These are phyloP conservation scores for Mycena venus DNA, from an alignment of 768 basidiomycete genomes.

Conservation along the genomic window DNA sequence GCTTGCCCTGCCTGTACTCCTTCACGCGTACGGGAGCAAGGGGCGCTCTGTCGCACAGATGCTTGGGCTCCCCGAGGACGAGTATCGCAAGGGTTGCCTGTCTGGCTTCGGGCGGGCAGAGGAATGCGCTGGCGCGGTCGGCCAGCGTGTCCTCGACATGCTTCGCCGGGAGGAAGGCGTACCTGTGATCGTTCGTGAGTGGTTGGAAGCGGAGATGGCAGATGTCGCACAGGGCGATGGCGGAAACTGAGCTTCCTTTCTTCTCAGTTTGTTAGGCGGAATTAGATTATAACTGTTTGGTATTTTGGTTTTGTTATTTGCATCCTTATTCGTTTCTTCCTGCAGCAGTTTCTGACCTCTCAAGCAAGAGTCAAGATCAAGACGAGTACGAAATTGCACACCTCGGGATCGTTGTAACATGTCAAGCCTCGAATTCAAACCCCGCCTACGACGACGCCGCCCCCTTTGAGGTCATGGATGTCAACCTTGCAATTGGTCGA, in stretches of 20 bases:
- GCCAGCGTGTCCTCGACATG: constrained; percentile 66
- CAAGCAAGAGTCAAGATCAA: background rate
- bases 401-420: background rate
- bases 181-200: constrained; percentile 56
- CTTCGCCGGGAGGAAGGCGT: constrained; percentile 50
- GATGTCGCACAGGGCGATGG: constrained; percentile 26
- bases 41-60: constrained; percentile 63
- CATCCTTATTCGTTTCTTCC: constrained; percentile 1
- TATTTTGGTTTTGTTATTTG: constrained; percentile 17
- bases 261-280: constrained; percentile 5
- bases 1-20: constrained; percentile 77
- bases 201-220: constrained; percentile 63
- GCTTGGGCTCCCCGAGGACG: constrained; percentile 69
- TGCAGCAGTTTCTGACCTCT: background rate
- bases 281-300: constrained; percentile 12
- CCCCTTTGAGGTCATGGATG: background rate
- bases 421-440: background rate
- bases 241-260: constrained; percentile 14
- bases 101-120: constrained; percentile 85
- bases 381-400: background rate
- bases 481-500: background rate
- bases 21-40: constrained; percentile 60
- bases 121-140: constrained; percentile 74
- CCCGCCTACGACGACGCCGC: background rate
- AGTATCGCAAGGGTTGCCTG: constrained; percentile 78